These are phyloP conservation scores for Penicillium sp. DNA, from an alignment of 2,329 filamentous ascomycete genomes.

Conservation along the genomic window DNA sequence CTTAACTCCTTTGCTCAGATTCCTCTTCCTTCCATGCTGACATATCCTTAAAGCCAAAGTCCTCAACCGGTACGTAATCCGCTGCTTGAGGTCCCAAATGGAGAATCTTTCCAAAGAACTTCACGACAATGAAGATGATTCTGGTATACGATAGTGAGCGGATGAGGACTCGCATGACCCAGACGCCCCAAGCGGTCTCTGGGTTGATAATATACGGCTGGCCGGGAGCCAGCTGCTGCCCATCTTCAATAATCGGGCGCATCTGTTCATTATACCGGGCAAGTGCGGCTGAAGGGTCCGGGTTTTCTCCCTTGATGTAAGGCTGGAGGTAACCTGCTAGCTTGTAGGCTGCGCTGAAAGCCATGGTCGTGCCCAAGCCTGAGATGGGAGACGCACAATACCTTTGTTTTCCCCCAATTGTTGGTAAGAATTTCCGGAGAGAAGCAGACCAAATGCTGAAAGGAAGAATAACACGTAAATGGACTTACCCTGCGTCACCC, in stretches of 20 bases:
- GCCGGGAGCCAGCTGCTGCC: conserved; percentile 4
- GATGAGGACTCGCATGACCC: conserved; percentile 1
- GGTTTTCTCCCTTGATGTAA: not conserved
- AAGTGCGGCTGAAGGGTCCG: conserved; percentile 2
- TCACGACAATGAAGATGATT: conserved; percentile 2
- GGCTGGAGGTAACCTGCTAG: conserved; percentile 52
- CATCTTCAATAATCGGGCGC: conserved; percentile 4
- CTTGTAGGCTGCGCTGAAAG: conserved; percentile 55
- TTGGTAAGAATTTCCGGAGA: too few relatives aligned
- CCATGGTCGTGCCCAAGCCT: conserved; percentile 42
- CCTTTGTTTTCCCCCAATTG: too few relatives aligned
- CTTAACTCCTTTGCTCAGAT: too few relatives aligned
- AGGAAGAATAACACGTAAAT: too few relatives aligned
- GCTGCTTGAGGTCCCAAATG: conserved; percentile 3
- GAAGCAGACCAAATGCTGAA: too few relatives aligned
- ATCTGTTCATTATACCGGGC: conserved; percentile 3
- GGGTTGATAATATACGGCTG: conserved; percentile 2
- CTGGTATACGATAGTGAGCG: conserved; percentile 3
- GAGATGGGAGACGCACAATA: conserved; percentile 41
- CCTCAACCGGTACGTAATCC: conserved; percentile 1
- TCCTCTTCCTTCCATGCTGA: too few relatives aligned
- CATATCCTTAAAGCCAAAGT: conserved; percentile 6
- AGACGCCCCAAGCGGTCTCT: conserved; percentile 6
- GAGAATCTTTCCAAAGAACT: not conserved
- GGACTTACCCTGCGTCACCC: conserved; percentile 43